Evolutionary conservation across 352 stramenopile genomes (phyloP).

Genomic region (Phytophthora uliginosa): DNA sequence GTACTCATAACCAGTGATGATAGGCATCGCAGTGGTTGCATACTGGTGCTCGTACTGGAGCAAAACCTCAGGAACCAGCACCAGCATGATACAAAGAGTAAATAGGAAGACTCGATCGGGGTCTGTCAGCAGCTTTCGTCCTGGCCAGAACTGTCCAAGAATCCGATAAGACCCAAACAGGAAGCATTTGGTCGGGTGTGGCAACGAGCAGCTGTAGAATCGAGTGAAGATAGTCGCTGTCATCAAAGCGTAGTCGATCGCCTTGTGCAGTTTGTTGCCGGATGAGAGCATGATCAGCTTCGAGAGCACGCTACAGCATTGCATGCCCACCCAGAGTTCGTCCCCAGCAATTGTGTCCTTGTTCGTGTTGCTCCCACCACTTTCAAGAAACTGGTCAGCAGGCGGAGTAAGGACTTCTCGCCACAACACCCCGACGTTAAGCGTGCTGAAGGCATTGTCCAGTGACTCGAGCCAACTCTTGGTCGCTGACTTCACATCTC

Average conservation of each 20-base stretch:
- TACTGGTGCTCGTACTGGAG: slow-evolving; percentile 64
- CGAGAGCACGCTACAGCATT: slow-evolving; percentile 58
- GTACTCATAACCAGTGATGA: slow-evolving; percentile 69
- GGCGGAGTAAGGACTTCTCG: slow-evolving; percentile 47
- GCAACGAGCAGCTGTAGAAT: slow-evolving; percentile 68
- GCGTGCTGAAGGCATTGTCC: slow-evolving; percentile 75
- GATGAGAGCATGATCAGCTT: slow-evolving; percentile 71
- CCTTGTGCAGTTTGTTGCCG: slow-evolving; percentile 38
- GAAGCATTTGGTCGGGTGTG: slow-evolving; percentile 66
- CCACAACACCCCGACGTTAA: slow-evolving; percentile 63
- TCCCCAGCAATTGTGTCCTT: slow-evolving; percentile 58
- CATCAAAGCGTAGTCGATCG: slow-evolving; percentile 76
- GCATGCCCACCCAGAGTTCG: slow-evolving; percentile 61
- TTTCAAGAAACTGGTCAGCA: slow-evolving; percentile 31
- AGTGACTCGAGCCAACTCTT: slow-evolving; percentile 81
- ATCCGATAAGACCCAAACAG: slow-evolving; percentile 72
- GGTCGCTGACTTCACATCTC: slow-evolving; percentile 47
- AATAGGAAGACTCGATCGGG: slow-evolving; percentile 51
- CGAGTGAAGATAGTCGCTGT: slow-evolving; percentile 63
- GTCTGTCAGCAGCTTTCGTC: slow-evolving; percentile 56
- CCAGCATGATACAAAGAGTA: slow-evolving; percentile 46
- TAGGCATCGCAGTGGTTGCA: slow-evolving; percentile 57
- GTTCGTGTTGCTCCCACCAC: slow-evolving; percentile 19
- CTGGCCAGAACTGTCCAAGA: slow-evolving; percentile 66
- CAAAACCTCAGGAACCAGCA: slow-evolving; percentile 59